phyloP scores from a whole-genome alignment of 2,329 filamentous ascomycete genomes.

The Fusarium sp. region DNA sequence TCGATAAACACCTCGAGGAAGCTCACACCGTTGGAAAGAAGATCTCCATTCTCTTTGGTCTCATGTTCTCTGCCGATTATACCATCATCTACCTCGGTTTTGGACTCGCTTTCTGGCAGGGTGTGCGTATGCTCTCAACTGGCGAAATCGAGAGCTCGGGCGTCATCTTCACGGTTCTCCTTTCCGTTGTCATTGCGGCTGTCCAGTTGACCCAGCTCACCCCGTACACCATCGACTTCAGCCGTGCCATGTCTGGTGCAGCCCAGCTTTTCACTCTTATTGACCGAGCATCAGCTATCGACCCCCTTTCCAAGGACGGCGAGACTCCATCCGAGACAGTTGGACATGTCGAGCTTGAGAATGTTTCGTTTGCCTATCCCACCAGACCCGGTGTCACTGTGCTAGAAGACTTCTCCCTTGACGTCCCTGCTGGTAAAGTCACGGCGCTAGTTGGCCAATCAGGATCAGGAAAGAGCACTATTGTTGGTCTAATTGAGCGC shows the following conservation, averaged over 20 bases:
- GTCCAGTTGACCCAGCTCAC: constrained; percentile 52
- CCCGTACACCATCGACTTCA: constrained; percentile 54
- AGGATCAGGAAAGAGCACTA: constrained; percentile 56
- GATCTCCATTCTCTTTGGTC: constrained; percentile 53
- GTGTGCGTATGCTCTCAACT: constrained; percentile 52
- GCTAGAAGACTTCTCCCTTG: constrained; percentile 55
- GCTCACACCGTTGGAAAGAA: constrained; percentile 53
- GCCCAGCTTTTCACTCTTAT: constrained; percentile 54
- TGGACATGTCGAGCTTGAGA: constrained; percentile 54
- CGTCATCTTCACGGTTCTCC: constrained; percentile 55
- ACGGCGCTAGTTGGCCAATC: constrained; percentile 55
- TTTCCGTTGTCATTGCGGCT: constrained; percentile 55
- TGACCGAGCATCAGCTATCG: constrained; percentile 52
- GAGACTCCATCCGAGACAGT: constrained; percentile 45
- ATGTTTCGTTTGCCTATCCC: constrained; percentile 60
- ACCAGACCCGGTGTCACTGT: constrained; percentile 57
- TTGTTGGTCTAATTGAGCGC: constrained; percentile 54
- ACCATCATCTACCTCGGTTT: constrained; percentile 57
- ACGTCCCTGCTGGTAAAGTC: constrained; percentile 59
- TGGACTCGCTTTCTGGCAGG: constrained; percentile 60
- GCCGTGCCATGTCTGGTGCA: constrained; percentile 52
- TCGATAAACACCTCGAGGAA: constrained; percentile 53
- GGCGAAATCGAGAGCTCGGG: constrained; percentile 54
- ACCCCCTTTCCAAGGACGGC: constrained; percentile 51
- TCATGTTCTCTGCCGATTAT: constrained; percentile 55